Conservation (phyloP, 345 rosid genomes). For the Aquilaria sinensis region DNA sequence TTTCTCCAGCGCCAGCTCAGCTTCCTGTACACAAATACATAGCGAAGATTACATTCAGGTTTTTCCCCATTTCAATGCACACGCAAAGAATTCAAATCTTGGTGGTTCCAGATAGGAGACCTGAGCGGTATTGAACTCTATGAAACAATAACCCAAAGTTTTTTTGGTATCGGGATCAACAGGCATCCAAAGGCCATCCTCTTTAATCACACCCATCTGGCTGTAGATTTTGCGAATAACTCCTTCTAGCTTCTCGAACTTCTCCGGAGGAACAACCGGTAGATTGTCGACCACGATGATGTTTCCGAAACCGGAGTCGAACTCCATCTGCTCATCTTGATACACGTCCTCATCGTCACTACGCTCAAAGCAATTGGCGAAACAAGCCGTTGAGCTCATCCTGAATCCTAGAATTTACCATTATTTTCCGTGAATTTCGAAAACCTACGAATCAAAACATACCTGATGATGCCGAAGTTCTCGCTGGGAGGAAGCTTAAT, state of each 20-base stretch:
- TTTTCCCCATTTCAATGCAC: no score
- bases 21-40: conserved; percentile 50
- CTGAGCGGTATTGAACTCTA: conserved; percentile 83
- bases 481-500: conserved; percentile 69
- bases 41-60: no score
- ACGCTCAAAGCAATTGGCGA: background rate
- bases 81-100: no score
- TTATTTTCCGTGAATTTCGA: background rate
- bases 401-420: conserved; percentile 1
- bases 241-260: conserved; percentile 83
- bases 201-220: conserved; percentile 80
- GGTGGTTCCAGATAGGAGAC: conserved; percentile 16
- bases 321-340: conserved; percentile 58
- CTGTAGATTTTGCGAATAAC: conserved; percentile 71
- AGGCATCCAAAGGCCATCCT: conserved; percentile 90
- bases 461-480: conserved; percentile 63
- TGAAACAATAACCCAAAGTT: conserved; percentile 78
- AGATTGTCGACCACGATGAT: conserved; percentile 78
- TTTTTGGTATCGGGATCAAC: conserved; percentile 51
- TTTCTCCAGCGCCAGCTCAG: conserved; percentile 85
- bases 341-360: conserved; percentile 87
- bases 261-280: conserved; percentile 71
- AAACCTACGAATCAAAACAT: background rate
- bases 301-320: conserved; percentile 71
- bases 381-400: background rate